Evolutionary conservation across 495 filamentous ascomycete species (phyloP).

Genomic region (Penicillium odoratum): DNA sequence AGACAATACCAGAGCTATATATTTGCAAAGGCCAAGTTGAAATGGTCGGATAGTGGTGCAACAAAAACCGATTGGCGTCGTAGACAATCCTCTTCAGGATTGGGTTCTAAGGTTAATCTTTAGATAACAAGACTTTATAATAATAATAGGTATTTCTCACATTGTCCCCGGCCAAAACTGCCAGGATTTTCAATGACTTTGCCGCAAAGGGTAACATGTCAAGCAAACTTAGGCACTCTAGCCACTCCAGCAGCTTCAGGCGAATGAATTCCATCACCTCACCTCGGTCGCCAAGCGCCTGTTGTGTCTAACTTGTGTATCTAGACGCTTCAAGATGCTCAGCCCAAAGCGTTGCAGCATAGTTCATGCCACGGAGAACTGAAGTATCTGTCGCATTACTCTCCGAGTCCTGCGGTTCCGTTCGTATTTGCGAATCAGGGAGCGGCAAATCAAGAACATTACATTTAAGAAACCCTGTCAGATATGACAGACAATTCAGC

Average conservation of each 20-base stretch:
- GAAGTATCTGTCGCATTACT: conserved; percentile 6
- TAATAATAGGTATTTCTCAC: background rate
- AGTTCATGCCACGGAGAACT: conserved; percentile 9
- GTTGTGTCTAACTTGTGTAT: background rate
- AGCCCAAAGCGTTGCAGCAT: conserved; percentile 23
- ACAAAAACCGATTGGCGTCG: conserved; percentile 24
- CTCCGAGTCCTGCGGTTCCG: too few species aligned
- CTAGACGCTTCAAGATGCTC: conserved; percentile 14
- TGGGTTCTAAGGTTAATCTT: background rate
- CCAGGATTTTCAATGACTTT: background rate
- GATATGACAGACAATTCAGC: conserved; percentile 18
- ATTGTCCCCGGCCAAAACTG: background rate
- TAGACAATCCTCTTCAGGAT: background rate
- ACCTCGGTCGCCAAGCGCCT: background rate
- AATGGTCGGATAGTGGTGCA: conserved; percentile 17
- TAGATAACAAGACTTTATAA: background rate
- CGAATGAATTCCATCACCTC: conserved; percentile 11
- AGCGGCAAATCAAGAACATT: conserved; percentile 18
- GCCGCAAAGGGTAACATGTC: conserved; percentile 7
- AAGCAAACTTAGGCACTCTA: conserved; percentile 28
- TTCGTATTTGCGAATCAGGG: conserved; percentile 2
- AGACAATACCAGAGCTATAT: conserved; percentile 19
- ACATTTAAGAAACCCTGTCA: conserved; percentile 14
- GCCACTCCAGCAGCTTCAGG: conserved; percentile 25
- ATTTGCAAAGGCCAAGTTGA: conserved; percentile 17